These are phyloP conservation scores for Suillus subaureus DNA, from an alignment of 768 basidiomycete species.

Conservation along the genomic window DNA sequence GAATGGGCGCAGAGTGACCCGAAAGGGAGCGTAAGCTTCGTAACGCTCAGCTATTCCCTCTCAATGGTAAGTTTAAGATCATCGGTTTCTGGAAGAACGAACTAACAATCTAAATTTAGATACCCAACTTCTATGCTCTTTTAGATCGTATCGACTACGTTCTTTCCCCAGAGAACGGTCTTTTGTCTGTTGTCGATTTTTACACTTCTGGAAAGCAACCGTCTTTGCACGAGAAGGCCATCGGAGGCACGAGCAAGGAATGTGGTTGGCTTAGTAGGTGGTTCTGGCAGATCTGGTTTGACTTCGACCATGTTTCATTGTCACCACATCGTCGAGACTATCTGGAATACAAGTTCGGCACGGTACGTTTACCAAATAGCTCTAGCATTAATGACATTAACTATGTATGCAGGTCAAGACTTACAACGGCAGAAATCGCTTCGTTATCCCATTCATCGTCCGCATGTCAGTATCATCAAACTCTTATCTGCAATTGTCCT, in stretches of 20 bases:
- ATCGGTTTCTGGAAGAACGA: not conserved
- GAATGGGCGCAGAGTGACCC: slow-evolving; percentile 54
- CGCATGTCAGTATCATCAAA: slow-evolving; percentile 49
- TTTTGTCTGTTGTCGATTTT: slow-evolving; percentile 75
- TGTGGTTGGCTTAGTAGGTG: slow-evolving; percentile 68
- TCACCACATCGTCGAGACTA: slow-evolving; percentile 66
- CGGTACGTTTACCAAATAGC: slow-evolving; percentile 40
- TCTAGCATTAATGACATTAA: not conserved
- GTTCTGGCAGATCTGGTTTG: slow-evolving; percentile 81
- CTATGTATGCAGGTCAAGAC: slow-evolving; percentile 48
- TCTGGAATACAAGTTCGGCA: slow-evolving; percentile 79
- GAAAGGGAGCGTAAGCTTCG: slow-evolving; percentile 55
- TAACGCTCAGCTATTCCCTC: slow-evolving; percentile 59
- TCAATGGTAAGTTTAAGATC: slow-evolving; percentile 47
- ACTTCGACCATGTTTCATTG: slow-evolving; percentile 55
- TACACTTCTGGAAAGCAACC: slow-evolving; percentile 61
- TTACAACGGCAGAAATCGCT: slow-evolving; percentile 73
- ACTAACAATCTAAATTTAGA: slow-evolving; percentile 34
- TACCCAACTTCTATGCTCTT: slow-evolving; percentile 64
- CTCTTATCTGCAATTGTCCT: slow-evolving; percentile 1
- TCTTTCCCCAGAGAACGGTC: slow-evolving; percentile 57
- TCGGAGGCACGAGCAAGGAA: slow-evolving; percentile 62
- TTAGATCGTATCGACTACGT: slow-evolving; percentile 70
- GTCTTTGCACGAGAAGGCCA: slow-evolving; percentile 59
- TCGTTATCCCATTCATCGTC: slow-evolving; percentile 67